Percentiles rank a stretch among this genome's conserved stretches.
These are phyloP conservation scores for Discostella pseudostelligera DNA, from an alignment of 108 stramenopile species.

Conservation along the genomic window DNA sequence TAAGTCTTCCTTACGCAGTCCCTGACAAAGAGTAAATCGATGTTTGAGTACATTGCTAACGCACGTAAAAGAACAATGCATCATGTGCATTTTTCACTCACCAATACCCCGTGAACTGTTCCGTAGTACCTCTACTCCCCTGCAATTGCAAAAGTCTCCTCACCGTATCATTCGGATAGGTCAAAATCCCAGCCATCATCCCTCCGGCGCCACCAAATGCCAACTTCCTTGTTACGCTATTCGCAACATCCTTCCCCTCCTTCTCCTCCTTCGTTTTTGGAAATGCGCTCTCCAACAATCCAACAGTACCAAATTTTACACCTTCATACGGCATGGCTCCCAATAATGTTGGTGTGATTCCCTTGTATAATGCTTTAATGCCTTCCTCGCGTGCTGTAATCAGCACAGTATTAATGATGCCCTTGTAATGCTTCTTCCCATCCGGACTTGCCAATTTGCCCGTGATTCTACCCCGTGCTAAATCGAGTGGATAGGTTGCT, in stretches of 20 bases:
- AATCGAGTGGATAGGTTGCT: slow-evolving; percentile 84
- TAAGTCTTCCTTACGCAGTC: slow-evolving; percentile 80
- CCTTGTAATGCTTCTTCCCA: slow-evolving; percentile 67
- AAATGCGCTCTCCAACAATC: slow-evolving; percentile 69
- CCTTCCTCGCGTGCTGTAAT: slow-evolving; percentile 82
- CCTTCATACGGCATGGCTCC: slow-evolving; percentile 91
- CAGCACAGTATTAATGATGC: slow-evolving; percentile 68
- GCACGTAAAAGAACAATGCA: not conserved
- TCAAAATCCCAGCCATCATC: slow-evolving; percentile 74
- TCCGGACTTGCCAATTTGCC: slow-evolving; percentile 68
- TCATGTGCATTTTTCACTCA: slow-evolving; percentile 15
- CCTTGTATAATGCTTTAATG: slow-evolving; percentile 74
- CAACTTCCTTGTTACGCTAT: slow-evolving; percentile 58
- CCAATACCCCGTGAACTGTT: slow-evolving; percentile 73
- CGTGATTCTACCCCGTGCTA: slow-evolving; percentile 82
- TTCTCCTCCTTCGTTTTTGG: slow-evolving; percentile 29
- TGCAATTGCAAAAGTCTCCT: slow-evolving; percentile 85
- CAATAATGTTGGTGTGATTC: slow-evolving; percentile 76
- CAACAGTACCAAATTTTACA: slow-evolving; percentile 91
- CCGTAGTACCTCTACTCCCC: slow-evolving; percentile 75
- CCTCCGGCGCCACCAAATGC: slow-evolving; percentile 83
- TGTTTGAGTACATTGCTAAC: not conserved
- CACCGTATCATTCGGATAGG: slow-evolving; percentile 91
- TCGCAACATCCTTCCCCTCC: not conserved
- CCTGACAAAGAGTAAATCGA: slow-evolving; percentile 3